These are phyloP conservation scores for Leishmania turanica DNA, from an alignment of 208 protist species.

Conservation along the genomic window DNA sequence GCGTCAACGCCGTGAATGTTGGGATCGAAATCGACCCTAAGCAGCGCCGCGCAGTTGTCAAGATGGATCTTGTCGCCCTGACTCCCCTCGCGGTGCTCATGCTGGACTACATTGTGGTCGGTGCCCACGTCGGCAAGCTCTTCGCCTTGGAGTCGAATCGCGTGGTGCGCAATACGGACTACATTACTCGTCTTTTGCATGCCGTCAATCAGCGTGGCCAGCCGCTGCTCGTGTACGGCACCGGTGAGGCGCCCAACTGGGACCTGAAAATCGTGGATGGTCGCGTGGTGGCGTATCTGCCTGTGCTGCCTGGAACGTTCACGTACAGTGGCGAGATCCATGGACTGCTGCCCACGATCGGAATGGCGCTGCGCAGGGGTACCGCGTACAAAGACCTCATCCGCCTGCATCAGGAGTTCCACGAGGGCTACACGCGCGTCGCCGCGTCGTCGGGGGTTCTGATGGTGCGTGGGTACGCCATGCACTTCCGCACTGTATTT, in stretches of 20 bases:
- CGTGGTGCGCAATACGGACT: constrained; percentile 70
- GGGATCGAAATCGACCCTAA: constrained; percentile 56
- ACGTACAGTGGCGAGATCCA: constrained; percentile 84
- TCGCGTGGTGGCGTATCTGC: constrained; percentile 86
- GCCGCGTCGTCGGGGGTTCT: constrained; percentile 52
- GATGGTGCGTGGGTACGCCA: constrained; percentile 85
- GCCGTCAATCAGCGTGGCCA: constrained; percentile 76
- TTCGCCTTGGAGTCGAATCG: constrained; percentile 82
- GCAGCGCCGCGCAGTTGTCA: constrained; percentile 41
- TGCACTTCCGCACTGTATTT: constrained; percentile 91
- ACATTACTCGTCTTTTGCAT: constrained; percentile 75
- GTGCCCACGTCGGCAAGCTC: constrained; percentile 87
- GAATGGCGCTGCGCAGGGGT: constrained; percentile 62
- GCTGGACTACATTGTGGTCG: constrained; percentile 82
- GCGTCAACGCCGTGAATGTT: constrained; percentile 80
- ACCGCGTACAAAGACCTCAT: constrained; percentile 87
- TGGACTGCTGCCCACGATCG: constrained; percentile 89
- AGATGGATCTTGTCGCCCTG: constrained; percentile 72
- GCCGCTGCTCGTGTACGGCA: constrained; percentile 76
- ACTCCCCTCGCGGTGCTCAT: constrained; percentile 83
- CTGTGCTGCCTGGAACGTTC: constrained; percentile 78
- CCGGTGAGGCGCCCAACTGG: constrained; percentile 61
- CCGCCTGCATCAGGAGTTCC: constrained; percentile 86
- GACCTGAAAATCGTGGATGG: constrained; percentile 78
- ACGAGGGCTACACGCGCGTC: constrained; percentile 66